Evolutionary conservation across 176 grass and related monocot genomes (phyloP).

Genomic region (Avena sativa): DNA sequence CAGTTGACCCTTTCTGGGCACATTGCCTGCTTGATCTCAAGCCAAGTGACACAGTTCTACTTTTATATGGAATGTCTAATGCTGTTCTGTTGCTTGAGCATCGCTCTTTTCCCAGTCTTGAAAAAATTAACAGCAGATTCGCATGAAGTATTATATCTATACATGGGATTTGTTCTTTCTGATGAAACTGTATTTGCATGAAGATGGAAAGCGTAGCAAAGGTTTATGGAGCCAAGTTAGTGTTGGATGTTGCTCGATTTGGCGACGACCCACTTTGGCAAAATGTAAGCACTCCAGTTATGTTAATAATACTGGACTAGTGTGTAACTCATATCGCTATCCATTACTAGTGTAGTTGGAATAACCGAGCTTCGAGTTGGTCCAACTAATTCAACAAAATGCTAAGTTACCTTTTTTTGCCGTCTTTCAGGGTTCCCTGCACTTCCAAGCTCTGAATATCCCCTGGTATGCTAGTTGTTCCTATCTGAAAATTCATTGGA

Average conservation of each 20-base stretch:
- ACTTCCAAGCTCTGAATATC: constrained; percentile 67
- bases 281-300: constrained; percentile 60
- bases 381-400: constrained; percentile 24
- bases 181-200: constrained; percentile 29
- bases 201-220: constrained; percentile 76
- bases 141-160: not conserved
- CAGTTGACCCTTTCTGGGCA: not conserved
- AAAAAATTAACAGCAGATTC: not conserved
- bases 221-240: constrained; percentile 65
- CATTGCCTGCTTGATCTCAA: not conserved
- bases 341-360: not conserved
- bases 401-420: not conserved
- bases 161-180: not conserved
- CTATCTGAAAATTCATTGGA: not conserved
- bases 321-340: not conserved
- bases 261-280: constrained; percentile 63
- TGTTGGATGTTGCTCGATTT: constrained; percentile 65
- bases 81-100: not conserved
- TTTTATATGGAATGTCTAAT: not conserved
- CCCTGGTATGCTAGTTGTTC: constrained; percentile 61
- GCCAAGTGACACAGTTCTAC: not conserved
- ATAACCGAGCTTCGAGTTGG: not conserved
- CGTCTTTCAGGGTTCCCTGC: constrained; percentile 60
- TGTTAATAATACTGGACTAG: not conserved
- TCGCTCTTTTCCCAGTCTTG: not conserved